phyloP scores from a whole-genome alignment of 306 rosid genomes.

The Hylodesmum podocarpum region DNA sequence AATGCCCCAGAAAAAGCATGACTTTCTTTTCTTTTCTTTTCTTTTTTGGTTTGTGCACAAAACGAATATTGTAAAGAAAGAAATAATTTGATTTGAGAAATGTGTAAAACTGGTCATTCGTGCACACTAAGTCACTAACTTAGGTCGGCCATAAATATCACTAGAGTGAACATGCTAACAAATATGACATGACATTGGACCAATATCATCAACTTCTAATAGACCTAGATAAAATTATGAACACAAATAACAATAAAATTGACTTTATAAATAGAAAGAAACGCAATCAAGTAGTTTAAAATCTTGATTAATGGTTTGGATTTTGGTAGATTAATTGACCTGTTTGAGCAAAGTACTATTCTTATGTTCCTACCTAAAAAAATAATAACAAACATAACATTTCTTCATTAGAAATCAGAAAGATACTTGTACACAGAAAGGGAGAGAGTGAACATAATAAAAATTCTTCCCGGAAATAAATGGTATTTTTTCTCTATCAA shows the following conservation, averaged over 20 bases:
- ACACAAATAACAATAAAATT: not conserved
- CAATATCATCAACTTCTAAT: not conserved
- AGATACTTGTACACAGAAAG: not conserved
- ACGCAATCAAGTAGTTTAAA: not conserved
- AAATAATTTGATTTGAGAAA: not conserved
- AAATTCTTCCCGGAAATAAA: not conserved
- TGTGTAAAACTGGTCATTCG: not conserved
- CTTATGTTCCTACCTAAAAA: not conserved
- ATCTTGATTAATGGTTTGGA: too few relatives aligned
- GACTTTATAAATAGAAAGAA: not conserved
- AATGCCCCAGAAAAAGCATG: not conserved
- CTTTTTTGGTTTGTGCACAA: not conserved
- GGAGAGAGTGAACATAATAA: not conserved
- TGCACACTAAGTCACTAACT: conserved; percentile 8
- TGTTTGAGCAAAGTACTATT: not conserved
- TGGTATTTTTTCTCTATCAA: not conserved
- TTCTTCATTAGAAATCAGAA: not conserved
- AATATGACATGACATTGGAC: conserved; percentile 31
- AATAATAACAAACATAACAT: not conserved
- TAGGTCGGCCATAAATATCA: conserved; percentile 21
- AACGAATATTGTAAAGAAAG: conserved; percentile 15
- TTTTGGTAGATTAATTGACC: too few relatives aligned
- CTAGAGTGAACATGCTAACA: not conserved
- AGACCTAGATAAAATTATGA: not conserved
- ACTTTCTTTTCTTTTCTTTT: not conserved